phyloP scores from a whole-genome alignment of 2,329 filamentous ascomycete species.

The Myriangium duriaei region DNA sequence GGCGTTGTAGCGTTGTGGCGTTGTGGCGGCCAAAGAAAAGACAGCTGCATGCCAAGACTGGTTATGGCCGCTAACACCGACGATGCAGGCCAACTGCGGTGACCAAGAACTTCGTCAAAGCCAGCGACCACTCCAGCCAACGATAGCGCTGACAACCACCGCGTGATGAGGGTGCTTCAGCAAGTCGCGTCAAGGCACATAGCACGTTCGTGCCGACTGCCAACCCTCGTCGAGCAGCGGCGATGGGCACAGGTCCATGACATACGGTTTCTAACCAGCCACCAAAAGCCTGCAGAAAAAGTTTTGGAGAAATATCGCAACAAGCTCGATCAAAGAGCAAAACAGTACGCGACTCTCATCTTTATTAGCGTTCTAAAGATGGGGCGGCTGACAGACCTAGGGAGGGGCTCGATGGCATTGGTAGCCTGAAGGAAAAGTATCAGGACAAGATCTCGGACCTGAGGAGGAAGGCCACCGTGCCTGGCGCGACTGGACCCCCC shows the following conservation, averaged over 20 bases:
- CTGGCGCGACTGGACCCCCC: slow-evolving; percentile 34
- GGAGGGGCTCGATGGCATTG: slow-evolving; percentile 56
- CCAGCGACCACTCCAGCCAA: too few relatives aligned
- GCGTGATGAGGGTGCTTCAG: neutral
- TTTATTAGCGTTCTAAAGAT: neutral
- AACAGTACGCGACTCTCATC: slow-evolving; percentile 35
- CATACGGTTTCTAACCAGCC: slow-evolving; percentile 77
- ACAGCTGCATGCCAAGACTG: too few relatives aligned
- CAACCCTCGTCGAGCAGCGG: slow-evolving; percentile 41
- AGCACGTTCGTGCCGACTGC: neutral
- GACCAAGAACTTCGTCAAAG: too few relatives aligned
- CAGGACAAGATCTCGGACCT: slow-evolving; percentile 67
- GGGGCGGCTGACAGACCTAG: slow-evolving; percentile 15
- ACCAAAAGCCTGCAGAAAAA: slow-evolving; percentile 47
- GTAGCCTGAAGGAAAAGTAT: slow-evolving; percentile 70
- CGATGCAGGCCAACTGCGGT: too few relatives aligned
- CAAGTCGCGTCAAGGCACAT: neutral
- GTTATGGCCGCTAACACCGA: too few relatives aligned
- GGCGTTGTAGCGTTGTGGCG: too few relatives aligned
- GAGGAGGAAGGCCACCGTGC: slow-evolving; percentile 52
- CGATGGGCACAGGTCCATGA: slow-evolving; percentile 89
- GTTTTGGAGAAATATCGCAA: slow-evolving; percentile 75
- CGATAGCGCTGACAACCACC: too few relatives aligned
- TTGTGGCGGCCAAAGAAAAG: too few relatives aligned
- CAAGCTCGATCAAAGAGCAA: slow-evolving; percentile 74